A percentile compares a stretch with the other conserved stretches of the same genome.
Evolutionary conservation across 306 rosid genomes (phyloP).

Genomic region (Echinosophora koreensis): DNA sequence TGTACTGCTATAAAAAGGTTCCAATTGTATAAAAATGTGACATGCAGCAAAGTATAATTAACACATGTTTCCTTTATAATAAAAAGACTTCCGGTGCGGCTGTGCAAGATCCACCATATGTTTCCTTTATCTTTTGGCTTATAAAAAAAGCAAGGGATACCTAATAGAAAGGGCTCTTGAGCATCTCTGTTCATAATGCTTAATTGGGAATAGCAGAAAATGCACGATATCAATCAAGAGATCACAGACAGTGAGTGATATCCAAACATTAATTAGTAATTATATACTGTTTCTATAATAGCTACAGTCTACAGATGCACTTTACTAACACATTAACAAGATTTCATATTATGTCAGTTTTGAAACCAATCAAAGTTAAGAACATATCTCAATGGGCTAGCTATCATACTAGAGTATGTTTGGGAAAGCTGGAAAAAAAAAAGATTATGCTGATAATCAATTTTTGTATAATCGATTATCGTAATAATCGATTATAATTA

Average conservation of each 20-base stretch:
- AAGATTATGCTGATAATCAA: no score
- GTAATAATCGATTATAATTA: no score
- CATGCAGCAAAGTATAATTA: background rate
- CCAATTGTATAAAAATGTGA: conserved; percentile 6
- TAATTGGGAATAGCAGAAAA: conserved; percentile 35
- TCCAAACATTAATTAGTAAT: background rate
- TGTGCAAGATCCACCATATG: no score
- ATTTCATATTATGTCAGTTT: conserved; percentile 18
- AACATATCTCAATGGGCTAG: conserved; percentile 24
- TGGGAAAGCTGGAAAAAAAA: no score
- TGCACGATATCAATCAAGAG: conserved; percentile 7
- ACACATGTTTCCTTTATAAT: background rate
- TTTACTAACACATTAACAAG: background rate
- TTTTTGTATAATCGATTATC: no score
- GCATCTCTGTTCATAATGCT: conserved; percentile 15
- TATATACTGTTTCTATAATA: background rate
- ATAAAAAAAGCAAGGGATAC: no score
- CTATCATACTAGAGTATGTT: no score
- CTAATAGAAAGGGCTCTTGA: background rate
- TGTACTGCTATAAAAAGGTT: background rate
- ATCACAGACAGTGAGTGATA: background rate
- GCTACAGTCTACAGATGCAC: background rate
- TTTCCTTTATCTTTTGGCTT: no score
- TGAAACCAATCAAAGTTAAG: conserved; percentile 31
- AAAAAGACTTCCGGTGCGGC: background rate